phyloP scores from a whole-genome alignment of 1,284 basidiomycete genomes.

The Pseudozyma hubeiensis region DNA sequence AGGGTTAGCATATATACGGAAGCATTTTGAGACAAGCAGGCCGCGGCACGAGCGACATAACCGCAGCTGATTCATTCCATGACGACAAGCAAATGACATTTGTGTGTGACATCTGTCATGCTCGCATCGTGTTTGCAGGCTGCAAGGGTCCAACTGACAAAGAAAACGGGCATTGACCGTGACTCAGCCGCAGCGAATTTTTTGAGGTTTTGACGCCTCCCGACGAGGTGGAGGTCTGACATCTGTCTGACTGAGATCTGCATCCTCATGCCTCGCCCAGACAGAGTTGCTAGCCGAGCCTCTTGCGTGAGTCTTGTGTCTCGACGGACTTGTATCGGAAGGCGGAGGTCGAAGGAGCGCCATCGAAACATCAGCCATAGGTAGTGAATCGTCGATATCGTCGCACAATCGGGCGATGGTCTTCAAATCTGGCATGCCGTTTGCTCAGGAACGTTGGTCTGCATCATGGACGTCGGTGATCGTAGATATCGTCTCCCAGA shows the following conservation, averaged over 20 bases:
- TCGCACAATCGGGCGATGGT: background rate
- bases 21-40: no score
- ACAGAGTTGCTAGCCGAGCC: no score
- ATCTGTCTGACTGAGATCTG: conserved; percentile 18
- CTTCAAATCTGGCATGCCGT: background rate
- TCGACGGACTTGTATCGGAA: no score
- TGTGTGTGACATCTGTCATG: no score
- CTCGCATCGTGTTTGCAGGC: no score
- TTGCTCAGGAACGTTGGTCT: no score
- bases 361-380: no score
- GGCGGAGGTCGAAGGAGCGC: no score
- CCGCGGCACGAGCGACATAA: background rate
- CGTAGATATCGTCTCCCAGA: conserved; percentile 25
- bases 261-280: conserved; percentile 9
- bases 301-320: no score
- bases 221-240: conserved; percentile 22
- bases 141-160: background rate
- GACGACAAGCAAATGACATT: background rate
- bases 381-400: no score
- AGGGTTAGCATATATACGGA: background rate
- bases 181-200: conserved; percentile 19
- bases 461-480: conserved; percentile 23
- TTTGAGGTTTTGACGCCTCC: background rate
- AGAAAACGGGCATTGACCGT: background rate
- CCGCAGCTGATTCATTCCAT: conserved; percentile 1